Base-by-base conservation (phyloP, 2,329 filamentous ascomycete species). In the Cladosporium sp. region DNA sequence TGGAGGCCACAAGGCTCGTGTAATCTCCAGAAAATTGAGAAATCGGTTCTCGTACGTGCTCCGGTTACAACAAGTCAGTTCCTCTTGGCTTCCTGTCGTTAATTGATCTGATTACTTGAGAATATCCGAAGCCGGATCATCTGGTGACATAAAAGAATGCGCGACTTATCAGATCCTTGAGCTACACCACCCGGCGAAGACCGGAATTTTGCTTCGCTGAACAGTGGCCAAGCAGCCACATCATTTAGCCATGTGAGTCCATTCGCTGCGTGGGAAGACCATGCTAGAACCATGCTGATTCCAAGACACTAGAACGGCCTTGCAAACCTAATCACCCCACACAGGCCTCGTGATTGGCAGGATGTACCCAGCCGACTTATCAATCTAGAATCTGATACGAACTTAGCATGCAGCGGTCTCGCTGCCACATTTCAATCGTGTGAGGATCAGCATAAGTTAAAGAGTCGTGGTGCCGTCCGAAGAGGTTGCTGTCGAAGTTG, bases 311-410 rank as follows among this genome's bases (percentile, higher is more conserved):
- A 47, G 21, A 47, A 47, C 41, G n/a, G 41, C 41, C 41, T 47
- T 47, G n/a, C n/a, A 47, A 47, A 47, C 41, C 41, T 47, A 47
- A 47, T 12, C n/a, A 47, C 41, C 41, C 41, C 41, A 24, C 41
- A 47, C 41, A n/a, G 41, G 3, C 41, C 41, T 21, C n/a, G 3
- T 47, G 41, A 47, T 47, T 47, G 41, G 41, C 41, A 21, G 41
- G 4, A 6, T n/a, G n/a, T 12, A 47, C 41, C 1, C 41, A 21
- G n/a, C n/a, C 41, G n/a, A 47, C 41, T 54, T 54, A 54, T 54
- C 49, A 54, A 54, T 54, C 49, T 54, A 30, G 49, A 54, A 54
- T 54, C 49, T 28, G 49, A 54, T 54, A 54, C 41, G 28, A 54
- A 54, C 24, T 30, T 18, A 30, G 49, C 26, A 54, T 28, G 49